These are phyloP conservation scores for Candida pseudofarinosa DNA, from an alignment of 805 yeast genomes.

Conservation along the genomic window DNA sequence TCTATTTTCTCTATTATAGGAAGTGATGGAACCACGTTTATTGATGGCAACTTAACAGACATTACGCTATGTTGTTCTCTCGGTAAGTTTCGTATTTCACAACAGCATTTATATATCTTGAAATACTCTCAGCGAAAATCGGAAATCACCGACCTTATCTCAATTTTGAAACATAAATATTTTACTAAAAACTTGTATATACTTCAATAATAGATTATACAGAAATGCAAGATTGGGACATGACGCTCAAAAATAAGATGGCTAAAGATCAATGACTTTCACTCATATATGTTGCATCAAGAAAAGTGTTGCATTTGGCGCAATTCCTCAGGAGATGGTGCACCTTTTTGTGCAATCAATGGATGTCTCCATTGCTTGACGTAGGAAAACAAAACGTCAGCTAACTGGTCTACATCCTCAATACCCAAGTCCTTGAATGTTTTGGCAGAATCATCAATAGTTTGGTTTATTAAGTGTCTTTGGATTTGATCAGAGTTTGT, in stretches of 20 bases:
- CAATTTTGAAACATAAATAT: background rate
- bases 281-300: conserved; percentile 7
- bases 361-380: conserved; percentile 50
- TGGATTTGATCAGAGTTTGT: conserved; percentile 71
- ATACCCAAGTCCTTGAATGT: conserved; percentile 72
- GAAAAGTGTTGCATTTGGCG: conserved; percentile 44
- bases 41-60: conserved; percentile 24
- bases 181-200: no score
- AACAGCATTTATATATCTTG: no score
- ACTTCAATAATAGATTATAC: background rate
- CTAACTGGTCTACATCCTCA: conserved; percentile 36
- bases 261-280: background rate
- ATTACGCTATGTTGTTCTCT: background rate
- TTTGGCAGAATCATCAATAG: conserved; percentile 53
- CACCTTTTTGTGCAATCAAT: conserved; percentile 44
- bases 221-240: background rate
- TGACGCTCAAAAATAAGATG: background rate
- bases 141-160: background rate
- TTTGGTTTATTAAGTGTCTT: conserved; percentile 68
- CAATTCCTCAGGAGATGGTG: conserved; percentile 39
- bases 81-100: background rate
- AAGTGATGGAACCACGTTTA: conserved; percentile 15
- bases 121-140: background rate
- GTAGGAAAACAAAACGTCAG: conserved; percentile 42
- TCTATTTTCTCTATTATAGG: conserved; percentile 25